phyloP scores from a whole-genome alignment of 2,329 filamentous ascomycete genomes.

The Plenodomus lindquistii region DNA sequence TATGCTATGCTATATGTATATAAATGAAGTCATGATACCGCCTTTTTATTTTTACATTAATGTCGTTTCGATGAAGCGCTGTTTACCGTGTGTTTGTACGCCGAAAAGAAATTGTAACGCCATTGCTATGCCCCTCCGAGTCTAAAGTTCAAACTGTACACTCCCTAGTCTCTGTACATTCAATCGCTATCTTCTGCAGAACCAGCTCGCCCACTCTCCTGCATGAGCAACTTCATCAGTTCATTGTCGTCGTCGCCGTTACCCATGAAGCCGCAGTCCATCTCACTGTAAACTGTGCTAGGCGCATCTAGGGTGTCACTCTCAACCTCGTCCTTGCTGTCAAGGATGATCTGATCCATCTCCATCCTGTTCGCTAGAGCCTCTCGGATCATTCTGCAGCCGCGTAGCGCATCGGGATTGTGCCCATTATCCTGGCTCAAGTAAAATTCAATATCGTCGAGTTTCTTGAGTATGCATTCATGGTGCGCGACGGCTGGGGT shows the following conservation, averaged over 20 bases:
- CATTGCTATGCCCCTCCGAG: not conserved
- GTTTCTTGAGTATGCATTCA: slow-evolving; percentile 11
- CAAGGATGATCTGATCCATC: not conserved
- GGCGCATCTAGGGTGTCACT: slow-evolving; percentile 1
- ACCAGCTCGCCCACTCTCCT: slow-evolving; percentile 6
- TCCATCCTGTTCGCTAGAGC: not conserved
- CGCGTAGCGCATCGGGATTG: slow-evolving; percentile 18
- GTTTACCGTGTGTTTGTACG: not conserved
- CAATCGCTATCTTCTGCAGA: not conserved
- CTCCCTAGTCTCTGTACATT: not conserved
- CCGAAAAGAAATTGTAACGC: not conserved
- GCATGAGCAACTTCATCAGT: slow-evolving; percentile 13
- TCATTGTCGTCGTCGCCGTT: slow-evolving; percentile 4
- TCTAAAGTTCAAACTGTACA: not conserved
- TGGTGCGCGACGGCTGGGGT: not conserved
- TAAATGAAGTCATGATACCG: not conserved
- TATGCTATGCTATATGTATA: not conserved
- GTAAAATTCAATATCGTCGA: slow-evolving; percentile 24
- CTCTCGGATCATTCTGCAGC: slow-evolving; percentile 23
- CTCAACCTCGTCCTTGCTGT: not conserved
- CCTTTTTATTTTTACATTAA: too few species aligned
- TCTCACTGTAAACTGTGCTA: slow-evolving; percentile 1
- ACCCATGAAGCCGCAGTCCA: slow-evolving; percentile 1
- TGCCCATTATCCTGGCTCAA: slow-evolving; percentile 8
- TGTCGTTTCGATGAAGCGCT: not conserved